A percentile compares a stretch with the other conserved stretches of the same genome.
phyloP scores from a whole-genome alignment of 2,329 filamentous ascomycete species.

The Gnomoniopsis smithogilvyi region DNA sequence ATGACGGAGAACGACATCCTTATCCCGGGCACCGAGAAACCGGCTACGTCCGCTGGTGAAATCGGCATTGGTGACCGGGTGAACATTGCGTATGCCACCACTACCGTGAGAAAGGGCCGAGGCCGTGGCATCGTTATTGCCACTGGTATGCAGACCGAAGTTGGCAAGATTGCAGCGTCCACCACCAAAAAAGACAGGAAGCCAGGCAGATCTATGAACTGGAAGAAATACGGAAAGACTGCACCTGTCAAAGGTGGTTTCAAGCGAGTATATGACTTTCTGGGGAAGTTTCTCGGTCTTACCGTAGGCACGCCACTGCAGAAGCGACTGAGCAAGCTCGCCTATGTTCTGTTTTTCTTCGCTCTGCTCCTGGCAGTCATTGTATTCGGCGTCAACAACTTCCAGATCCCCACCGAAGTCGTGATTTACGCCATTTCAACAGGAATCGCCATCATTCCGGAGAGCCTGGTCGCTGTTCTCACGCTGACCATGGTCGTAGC shows the following conservation, averaged over 20 bases:
- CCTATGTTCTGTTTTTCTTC: constrained; percentile 73
- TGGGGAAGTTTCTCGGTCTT: constrained; percentile 52
- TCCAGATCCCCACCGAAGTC: constrained; percentile 51
- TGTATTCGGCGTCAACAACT: constrained; percentile 58
- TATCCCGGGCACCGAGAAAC: constrained; percentile 43
- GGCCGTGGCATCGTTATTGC: constrained; percentile 69
- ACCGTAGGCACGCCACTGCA: constrained; percentile 76
- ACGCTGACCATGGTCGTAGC: constrained; percentile 70
- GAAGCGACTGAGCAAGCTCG: constrained; percentile 81
- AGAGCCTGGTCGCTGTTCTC: constrained; percentile 65
- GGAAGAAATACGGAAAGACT: constrained; percentile 37
- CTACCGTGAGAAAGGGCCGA: constrained; percentile 69
- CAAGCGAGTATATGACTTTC: constrained; percentile 37
- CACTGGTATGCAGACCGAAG: constrained; percentile 73
- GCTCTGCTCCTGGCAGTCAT: constrained; percentile 60
- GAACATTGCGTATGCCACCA: constrained; percentile 75
- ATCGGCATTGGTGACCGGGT: constrained; percentile 68
- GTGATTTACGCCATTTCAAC: constrained; percentile 61
- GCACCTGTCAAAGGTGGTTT: constrained; percentile 37
- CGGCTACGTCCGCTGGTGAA: constrained; percentile 41
- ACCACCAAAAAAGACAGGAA: constrained; percentile 49
- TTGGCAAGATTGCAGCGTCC: constrained; percentile 71
- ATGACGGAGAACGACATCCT: constrained; percentile 47
- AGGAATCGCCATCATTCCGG: constrained; percentile 62
- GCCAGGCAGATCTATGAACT: constrained; percentile 41